Percentiles rank a stretch among this genome's conserved stretches.
Evolutionary conservation across 495 filamentous ascomycete species (phyloP).

Genomic region (Podospora anserina): DNA sequence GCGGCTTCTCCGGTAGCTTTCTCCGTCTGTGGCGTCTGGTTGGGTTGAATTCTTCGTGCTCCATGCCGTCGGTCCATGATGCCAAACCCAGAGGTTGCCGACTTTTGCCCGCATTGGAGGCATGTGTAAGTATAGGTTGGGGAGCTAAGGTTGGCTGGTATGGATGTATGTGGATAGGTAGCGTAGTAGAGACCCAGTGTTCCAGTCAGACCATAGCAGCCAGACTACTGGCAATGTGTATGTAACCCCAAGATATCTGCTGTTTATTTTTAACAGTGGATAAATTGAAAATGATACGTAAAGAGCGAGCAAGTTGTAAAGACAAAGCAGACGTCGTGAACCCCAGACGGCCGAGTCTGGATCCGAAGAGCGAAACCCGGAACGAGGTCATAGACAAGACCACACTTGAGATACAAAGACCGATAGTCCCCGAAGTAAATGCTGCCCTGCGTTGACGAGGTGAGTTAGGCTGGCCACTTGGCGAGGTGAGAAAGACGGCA

Average conservation of each 20-base stretch:
- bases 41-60: not conserved
- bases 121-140: not conserved
- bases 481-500: constrained; percentile 15
- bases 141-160: not conserved
- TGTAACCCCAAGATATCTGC: not conserved
- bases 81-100: not conserved
- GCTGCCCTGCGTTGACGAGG: constrained; percentile 1
- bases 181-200: constrained; percentile 3
- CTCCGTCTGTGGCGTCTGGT: not conserved
- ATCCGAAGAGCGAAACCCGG: not conserved
- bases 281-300: constrained; percentile 11
- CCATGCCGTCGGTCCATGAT: not conserved
- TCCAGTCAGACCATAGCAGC: not conserved
- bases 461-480: constrained; percentile 15
- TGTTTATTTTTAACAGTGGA: constrained; percentile 18
- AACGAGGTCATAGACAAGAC: not conserved
- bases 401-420: not conserved
- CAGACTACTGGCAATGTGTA: not conserved
- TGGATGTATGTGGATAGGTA: not conserved
- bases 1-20: not conserved
- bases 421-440: not conserved
- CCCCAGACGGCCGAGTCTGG: not conserved
- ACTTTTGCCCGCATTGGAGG: not conserved
- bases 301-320: not conserved
- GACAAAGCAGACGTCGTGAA: not conserved